Evolutionary conservation across 2,329 filamentous ascomycete genomes (phyloP), one percentile per base, ranked within the genome.

Genomic region (Elsinoe ampelina): DNA sequence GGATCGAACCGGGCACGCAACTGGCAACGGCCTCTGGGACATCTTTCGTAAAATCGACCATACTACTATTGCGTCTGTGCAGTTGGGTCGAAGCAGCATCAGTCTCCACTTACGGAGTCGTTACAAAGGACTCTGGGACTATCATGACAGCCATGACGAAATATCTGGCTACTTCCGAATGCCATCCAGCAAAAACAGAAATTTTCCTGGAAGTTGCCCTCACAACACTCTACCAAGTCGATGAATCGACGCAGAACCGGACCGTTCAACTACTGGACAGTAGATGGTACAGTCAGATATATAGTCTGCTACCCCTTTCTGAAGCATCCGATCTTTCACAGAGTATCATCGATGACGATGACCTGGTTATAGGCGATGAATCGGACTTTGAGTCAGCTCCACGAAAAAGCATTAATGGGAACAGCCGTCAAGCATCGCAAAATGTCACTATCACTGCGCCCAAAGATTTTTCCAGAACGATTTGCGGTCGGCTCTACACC

Each of bases 271-370:
- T 35, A 5, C 32, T 52, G 48, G 15, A 52, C n/a, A 52, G 48
- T 11, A 36, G n/a, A 26, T 52, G 48, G 48, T 52, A 52, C 19
- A 39, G 48, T 39, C 48, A 52, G n/a, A 19, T 52, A 15, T 52
- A 52, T 12, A 34, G 35, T 15, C 11, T 36, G 17, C 19, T 39
- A 5, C 35, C 48, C 5, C 8, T 13, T 6, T 20, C 32, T 13
- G 48, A 39, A 8, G 12, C 30, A 10, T 22, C 48, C 4, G 48
- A 52, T 22, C 8, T 19, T 6, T 52, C 48, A 22, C 48, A 52
- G 48, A 52, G 19, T 30, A 47, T 12, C 12, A 19, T 56, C 19
- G 54, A 56, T 26, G 54, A 56, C 19, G 39, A 38, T 10, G 54
- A 56, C 34, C 26, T 47, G n/a, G 22, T 7, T 13, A 48, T 47